These are phyloP conservation scores for Venturia pyrina DNA, from an alignment of 2,329 filamentous ascomycete species.

Conservation along the genomic window DNA sequence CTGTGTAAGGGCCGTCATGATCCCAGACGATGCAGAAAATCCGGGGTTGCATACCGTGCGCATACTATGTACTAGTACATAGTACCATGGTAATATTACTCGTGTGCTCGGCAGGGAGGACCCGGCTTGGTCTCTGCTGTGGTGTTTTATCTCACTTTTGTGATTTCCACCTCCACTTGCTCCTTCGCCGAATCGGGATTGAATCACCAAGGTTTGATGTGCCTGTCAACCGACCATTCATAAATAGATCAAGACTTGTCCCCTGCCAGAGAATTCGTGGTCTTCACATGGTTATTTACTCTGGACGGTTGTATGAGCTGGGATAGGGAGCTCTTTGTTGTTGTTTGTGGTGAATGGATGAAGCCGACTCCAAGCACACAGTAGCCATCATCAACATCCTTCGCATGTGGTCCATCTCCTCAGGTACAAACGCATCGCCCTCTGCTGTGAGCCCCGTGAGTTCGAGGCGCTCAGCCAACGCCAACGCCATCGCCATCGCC, in stretches of 20 bases:
- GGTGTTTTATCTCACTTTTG: neutral
- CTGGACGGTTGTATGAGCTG: neutral
- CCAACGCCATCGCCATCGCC: no score
- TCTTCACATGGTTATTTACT: constrained; percentile 1
- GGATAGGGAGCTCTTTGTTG: neutral
- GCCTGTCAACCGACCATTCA: neutral
- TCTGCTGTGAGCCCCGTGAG: neutral
- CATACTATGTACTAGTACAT: no score
- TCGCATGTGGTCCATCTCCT: neutral
- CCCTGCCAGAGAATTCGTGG: neutral
- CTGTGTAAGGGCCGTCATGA: neutral
- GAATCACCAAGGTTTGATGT: no score
- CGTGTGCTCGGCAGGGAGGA: neutral
- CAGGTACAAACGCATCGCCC: neutral
- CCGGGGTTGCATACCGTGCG: neutral
- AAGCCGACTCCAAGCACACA: neutral
- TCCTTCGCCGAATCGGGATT: neutral
- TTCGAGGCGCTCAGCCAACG: neutral
- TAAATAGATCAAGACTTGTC: neutral
- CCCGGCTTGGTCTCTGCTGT: neutral
- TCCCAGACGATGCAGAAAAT: neutral
- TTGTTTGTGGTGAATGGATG: no score
- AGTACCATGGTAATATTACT: neutral
- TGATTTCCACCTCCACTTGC: neutral
- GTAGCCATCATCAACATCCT: neutral